phyloP scores from a whole-genome alignment of 176 grass and related monocot species.

The Avena sativa region DNA sequence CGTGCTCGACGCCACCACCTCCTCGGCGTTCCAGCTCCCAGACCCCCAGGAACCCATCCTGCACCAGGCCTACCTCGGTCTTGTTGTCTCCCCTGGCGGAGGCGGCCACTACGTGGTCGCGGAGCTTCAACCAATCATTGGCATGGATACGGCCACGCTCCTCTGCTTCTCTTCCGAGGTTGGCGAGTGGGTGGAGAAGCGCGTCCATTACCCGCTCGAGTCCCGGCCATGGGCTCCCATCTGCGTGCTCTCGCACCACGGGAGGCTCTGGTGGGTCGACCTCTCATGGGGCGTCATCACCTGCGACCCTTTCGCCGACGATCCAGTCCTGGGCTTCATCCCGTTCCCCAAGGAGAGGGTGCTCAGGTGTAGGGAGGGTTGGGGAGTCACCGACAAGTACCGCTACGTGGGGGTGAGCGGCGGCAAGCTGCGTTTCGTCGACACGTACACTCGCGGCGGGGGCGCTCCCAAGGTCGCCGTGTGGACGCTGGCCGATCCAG shows the following conservation, averaged over 20 bases:
- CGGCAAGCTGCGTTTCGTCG: background rate
- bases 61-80: background rate
- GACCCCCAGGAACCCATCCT: background rate
- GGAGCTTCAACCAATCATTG: background rate
- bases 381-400: background rate
- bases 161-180: background rate
- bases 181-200: constrained; percentile 1
- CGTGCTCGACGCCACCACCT: background rate
- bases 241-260: background rate
- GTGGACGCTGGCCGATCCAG: background rate
- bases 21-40: background rate
- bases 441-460: background rate
- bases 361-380: background rate
- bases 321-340: background rate
- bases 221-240: background rate
- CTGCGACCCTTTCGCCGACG: background rate
- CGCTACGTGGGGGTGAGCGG: background rate
- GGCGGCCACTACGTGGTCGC: background rate
- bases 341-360: background rate
- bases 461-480: background rate
- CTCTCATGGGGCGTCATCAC: constrained; percentile 1
- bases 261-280: background rate
- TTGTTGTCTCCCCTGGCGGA: background rate
- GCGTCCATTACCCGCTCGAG: background rate
- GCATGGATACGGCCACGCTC: background rate